These are phyloP conservation scores for Abrus pulchellus DNA, from an alignment of 306 rosid genomes.

Conservation along the genomic window DNA sequence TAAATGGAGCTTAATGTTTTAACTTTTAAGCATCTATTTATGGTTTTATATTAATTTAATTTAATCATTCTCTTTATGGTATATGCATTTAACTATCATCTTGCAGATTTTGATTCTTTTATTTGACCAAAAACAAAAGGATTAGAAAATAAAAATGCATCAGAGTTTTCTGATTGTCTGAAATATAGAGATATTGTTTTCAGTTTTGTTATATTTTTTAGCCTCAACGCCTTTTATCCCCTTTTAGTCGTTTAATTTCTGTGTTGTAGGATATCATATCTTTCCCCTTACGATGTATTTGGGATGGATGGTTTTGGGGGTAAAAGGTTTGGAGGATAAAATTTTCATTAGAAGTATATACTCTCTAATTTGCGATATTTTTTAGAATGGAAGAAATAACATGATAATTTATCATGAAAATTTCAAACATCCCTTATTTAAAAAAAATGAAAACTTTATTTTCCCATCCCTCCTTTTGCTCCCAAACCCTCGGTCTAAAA, in stretches of 20 bases:
- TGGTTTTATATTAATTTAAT: slow-evolving; percentile 24
- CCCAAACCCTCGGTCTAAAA: slow-evolving; percentile 1
- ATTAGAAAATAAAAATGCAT: neutral
- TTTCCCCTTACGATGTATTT: too few relatives aligned
- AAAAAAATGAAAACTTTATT: neutral
- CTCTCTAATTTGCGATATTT: neutral
- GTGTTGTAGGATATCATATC: neutral
- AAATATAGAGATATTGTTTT: slow-evolving; percentile 10
- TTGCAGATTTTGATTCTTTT: slow-evolving; percentile 8
- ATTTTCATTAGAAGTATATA: neutral
- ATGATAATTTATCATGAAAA: neutral
- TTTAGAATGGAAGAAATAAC: neutral
- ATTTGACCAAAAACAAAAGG: neutral
- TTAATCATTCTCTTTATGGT: slow-evolving; percentile 21
- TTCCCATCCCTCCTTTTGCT: neutral
- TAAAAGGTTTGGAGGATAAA: neutral
- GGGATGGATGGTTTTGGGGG: neutral
- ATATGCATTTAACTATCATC: neutral
- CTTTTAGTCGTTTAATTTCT: neutral
- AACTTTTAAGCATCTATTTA: slow-evolving; percentile 3
- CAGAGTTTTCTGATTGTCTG: slow-evolving; percentile 22
- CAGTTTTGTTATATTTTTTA: neutral
- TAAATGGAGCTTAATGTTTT: slow-evolving; percentile 25
- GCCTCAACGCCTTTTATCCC: neutral
- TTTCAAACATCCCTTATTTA: neutral